Base-by-base conservation (phyloP, 768 basidiomycete genomes). In the Kockovaella imperatae region DNA sequence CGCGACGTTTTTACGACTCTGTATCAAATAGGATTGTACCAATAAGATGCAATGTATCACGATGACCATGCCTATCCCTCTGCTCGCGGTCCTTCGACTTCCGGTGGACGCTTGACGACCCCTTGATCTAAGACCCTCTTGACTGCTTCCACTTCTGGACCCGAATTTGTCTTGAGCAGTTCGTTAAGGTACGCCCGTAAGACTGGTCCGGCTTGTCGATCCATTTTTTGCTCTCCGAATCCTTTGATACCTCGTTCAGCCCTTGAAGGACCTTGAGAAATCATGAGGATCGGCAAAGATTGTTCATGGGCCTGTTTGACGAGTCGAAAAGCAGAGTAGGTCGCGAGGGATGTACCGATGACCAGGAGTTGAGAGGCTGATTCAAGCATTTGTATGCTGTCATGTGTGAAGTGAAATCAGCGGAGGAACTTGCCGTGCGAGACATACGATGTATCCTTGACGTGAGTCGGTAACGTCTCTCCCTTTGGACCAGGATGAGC, bases 271-370 rank as follows among this genome's bases (percentile, higher is more conserved):
- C 93, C 93, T 18, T 87, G 73, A 56, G 95, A 93, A 42, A 96
- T 74, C 38, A 91, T 75, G 49, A 93, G 70, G 4, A 89, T 81
- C 0, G 83, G 83, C 70, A 88, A 93, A 18, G 77, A 75, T 14
- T 80, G 73, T 52, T 86, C 80, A 4, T 84, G 66, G 1, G 90
- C 88, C 56, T 80, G 83, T 67, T 83, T 87, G 39, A 91, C 75
- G 25, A 96, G 72, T 57, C 90, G 77, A 71, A 83, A 95, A 2
- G 89, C 88, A 5, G 87, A 90, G 71, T 85, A 95, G 0, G 91
- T 96, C 0, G 93, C 89, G 23, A 95, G 78, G 1, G 87, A 89
- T 0, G 89, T 91, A 28, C 91, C 93, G 30, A 93, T 73, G 32
- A 93, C 73, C 36, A 97, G 78, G 0, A 96, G 70, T 36, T 80